Evolutionary conservation across 2,329 filamentous ascomycete species (phyloP).

Genomic region (Colletotrichum lentis): DNA sequence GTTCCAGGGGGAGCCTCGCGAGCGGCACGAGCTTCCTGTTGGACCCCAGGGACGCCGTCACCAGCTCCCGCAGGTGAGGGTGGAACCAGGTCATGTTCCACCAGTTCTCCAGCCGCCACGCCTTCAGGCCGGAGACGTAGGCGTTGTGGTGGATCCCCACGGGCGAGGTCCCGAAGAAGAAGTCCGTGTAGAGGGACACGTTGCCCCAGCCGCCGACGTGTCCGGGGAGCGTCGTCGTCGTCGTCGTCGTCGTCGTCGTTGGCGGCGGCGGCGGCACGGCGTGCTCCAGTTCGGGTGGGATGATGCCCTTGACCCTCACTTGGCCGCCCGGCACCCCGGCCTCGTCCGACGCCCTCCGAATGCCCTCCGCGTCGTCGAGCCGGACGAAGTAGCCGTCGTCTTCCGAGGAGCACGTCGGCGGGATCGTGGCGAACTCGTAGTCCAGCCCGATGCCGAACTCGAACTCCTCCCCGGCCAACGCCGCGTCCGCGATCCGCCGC

Average conservation of each 20-base stretch:
- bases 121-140: constrained; percentile 47
- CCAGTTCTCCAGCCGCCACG: constrained; percentile 46
- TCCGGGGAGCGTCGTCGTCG: constrained; percentile 26
- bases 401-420: constrained; percentile 49
- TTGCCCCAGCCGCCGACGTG: constrained; percentile 42
- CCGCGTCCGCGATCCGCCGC: constrained; percentile 42
- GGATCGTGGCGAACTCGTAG: constrained; percentile 50
- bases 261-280: no score
- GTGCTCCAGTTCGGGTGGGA: constrained; percentile 44
- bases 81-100: constrained; percentile 51
- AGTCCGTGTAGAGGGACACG: constrained; percentile 49
- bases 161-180: constrained; percentile 49
- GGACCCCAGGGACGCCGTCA: constrained; percentile 42
- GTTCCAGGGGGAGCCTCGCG: constrained; percentile 31
- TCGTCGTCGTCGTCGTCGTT: no score
- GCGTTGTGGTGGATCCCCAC: constrained; percentile 51
- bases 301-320: constrained; percentile 43
- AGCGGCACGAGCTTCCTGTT: constrained; percentile 39
- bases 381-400: constrained; percentile 49
- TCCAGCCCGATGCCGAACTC: constrained; percentile 53
- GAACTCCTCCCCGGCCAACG: constrained; percentile 44
- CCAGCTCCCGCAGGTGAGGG: constrained; percentile 44
- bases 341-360: constrained; percentile 42
- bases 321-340: constrained; percentile 46
- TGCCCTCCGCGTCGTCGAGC: constrained; percentile 41